Conservation (phyloP, 345 rosid genomes). For the Murraya paniculata region DNA sequence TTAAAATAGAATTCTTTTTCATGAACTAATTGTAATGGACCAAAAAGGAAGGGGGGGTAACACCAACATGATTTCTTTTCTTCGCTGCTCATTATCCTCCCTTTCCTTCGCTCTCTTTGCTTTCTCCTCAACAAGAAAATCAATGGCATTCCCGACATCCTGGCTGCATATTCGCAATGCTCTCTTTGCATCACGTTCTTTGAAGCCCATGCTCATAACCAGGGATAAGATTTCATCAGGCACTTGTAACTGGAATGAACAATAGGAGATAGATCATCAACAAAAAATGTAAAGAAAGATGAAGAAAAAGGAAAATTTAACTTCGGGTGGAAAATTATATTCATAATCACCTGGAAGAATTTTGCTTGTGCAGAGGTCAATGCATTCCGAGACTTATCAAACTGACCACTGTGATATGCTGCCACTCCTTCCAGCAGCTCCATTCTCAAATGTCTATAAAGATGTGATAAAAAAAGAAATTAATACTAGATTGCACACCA, state of each 20-base stretch:
- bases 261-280: neutral
- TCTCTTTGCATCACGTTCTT: conserved; percentile 66
- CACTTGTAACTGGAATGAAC: conserved; percentile 65
- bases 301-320: neutral
- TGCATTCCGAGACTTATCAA: conserved; percentile 53
- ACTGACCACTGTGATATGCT: conserved; percentile 81
- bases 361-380: conserved; percentile 76
- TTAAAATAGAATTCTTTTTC: neutral
- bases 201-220: conserved; percentile 87
- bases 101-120: conserved; percentile 49
- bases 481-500: conserved; percentile 9
- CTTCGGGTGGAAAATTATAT: neutral
- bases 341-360: conserved; percentile 57
- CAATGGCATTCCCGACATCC: conserved; percentile 69
- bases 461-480: conserved; percentile 3
- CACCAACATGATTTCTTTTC: conserved; percentile 53
- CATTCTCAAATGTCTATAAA: conserved; percentile 70
- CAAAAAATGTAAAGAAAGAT: neutral
- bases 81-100: conserved; percentile 53
- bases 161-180: conserved; percentile 80
- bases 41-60: neutral
- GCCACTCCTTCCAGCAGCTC: conserved; percentile 95
- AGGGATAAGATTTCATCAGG: conserved; percentile 72
- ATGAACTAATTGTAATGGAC: neutral
- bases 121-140: conserved; percentile 76